These are phyloP conservation scores for Tremella fuciformis DNA, from an alignment of 768 basidiomycete genomes.

Conservation along the genomic window DNA sequence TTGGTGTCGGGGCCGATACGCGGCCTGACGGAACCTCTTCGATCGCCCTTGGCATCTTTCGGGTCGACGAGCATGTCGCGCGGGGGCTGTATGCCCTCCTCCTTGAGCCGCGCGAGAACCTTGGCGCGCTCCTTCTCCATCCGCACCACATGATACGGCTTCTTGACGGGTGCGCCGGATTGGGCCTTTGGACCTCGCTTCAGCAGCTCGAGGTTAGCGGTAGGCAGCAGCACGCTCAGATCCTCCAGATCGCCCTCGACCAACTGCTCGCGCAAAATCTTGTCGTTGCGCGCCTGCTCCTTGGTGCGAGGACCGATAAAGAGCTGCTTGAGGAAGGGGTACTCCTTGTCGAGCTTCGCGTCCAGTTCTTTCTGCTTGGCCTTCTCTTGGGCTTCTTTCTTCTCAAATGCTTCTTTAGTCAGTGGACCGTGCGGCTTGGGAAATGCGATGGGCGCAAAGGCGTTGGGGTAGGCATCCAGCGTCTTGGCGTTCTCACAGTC, in stretches of 20 bases:
- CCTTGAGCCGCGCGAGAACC: slow-evolving; percentile 18
- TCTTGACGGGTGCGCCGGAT: slow-evolving; percentile 12
- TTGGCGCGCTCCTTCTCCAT: slow-evolving; percentile 37
- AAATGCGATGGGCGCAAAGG: slow-evolving; percentile 24
- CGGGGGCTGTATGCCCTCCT: not conserved
- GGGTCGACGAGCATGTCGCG: not conserved
- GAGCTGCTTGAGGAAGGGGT: slow-evolving; percentile 37
- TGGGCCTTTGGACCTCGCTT: not conserved
- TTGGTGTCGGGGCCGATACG: slow-evolving; percentile 24
- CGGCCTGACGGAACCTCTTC: not conserved
- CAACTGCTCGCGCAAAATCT: slow-evolving; percentile 26
- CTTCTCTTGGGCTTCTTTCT: slow-evolving; percentile 13
- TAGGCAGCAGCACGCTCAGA: slow-evolving; percentile 26
- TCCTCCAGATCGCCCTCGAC: slow-evolving; percentile 33
- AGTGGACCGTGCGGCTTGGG: slow-evolving; percentile 36
- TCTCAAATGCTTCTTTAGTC: slow-evolving; percentile 30
- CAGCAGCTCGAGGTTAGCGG: slow-evolving; percentile 22
- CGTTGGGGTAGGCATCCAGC: slow-evolving; percentile 33
- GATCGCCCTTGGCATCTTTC: slow-evolving; percentile 5
- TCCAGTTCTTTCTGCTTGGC: slow-evolving; percentile 26
- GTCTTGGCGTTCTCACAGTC: slow-evolving; percentile 30
- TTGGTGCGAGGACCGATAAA: slow-evolving; percentile 44
- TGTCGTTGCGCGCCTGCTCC: slow-evolving; percentile 32
- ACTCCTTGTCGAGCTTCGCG: slow-evolving; percentile 26
- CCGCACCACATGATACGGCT: slow-evolving; percentile 25